phyloP scores from a whole-genome alignment of 2,329 filamentous ascomycete genomes.

The Aspergillus niger region DNA sequence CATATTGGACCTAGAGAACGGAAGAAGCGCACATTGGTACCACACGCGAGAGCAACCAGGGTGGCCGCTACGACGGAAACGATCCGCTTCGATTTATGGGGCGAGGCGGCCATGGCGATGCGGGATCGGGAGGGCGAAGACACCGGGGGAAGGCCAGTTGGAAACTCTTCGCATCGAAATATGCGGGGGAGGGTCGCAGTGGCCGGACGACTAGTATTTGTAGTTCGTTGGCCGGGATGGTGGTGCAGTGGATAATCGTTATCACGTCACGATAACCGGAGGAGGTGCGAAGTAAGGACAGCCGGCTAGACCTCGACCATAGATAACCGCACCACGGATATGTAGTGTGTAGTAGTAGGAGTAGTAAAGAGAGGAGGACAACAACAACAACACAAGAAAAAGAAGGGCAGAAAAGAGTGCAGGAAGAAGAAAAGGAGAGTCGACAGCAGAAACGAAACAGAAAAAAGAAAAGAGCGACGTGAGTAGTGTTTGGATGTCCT shows the following conservation, averaged over 20 bases:
- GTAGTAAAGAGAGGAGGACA: background rate
- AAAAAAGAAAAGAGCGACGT: background rate
- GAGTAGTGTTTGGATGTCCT: too few relatives aligned
- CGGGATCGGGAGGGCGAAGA: conserved; percentile 1
- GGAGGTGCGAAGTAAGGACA: background rate
- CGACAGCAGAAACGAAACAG: background rate
- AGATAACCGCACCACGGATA: background rate
- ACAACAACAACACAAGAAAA: background rate
- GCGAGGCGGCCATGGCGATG: conserved; percentile 30
- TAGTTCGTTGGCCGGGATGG: background rate
- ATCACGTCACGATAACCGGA: conserved; percentile 11
- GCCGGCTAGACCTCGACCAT: background rate
- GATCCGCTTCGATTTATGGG: conserved; percentile 60
- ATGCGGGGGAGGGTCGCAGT: conserved; percentile 2
- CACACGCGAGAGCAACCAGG: conserved; percentile 81
- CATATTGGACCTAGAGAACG: conserved; percentile 10
- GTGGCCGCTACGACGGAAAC: conserved; percentile 85
- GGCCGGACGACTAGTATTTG: conserved; percentile 5
- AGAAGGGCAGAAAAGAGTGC: conserved; percentile 1
- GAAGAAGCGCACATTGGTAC: conserved; percentile 70
- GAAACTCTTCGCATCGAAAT: conserved; percentile 5
- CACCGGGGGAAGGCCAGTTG: background rate
- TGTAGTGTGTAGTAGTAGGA: background rate
- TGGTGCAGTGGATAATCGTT: conserved; percentile 8
- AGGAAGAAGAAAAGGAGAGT: conserved; percentile 11